Conservation (phyloP, 2,329 filamentous ascomycete species). For the Aspergillus uvarum region DNA sequence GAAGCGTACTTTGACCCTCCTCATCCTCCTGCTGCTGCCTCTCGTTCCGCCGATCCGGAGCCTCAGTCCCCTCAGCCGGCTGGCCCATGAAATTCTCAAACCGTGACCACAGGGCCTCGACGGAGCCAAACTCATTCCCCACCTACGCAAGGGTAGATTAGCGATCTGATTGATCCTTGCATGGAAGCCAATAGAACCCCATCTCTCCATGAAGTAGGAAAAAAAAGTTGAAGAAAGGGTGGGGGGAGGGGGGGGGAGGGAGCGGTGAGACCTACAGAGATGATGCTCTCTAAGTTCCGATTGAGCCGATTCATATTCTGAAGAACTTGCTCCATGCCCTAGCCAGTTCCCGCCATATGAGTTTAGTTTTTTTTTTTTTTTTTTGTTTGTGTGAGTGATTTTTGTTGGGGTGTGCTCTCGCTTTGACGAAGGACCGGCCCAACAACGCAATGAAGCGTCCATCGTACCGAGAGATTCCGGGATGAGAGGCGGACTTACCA, state of each 20-base stretch:
- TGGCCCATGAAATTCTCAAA: slow-evolving; percentile 96
- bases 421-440: no score
- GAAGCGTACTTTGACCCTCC: slow-evolving; percentile 23
- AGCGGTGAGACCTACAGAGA: slow-evolving; percentile 62
- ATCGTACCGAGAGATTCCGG: background rate
- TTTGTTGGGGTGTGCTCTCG: no score
- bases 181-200: background rate
- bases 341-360: background rate
- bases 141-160: slow-evolving; percentile 53
- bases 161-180: no score
- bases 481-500: slow-evolving; percentile 30
- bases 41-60: slow-evolving; percentile 31
- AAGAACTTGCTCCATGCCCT: slow-evolving; percentile 82
- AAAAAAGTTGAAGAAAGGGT: background rate
- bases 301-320: slow-evolving; percentile 96
- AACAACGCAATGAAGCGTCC: background rate
- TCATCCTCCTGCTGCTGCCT: slow-evolving; percentile 12
- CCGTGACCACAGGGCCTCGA: slow-evolving; percentile 94
- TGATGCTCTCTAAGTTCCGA: slow-evolving; percentile 84
- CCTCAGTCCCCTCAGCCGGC: slow-evolving; percentile 48
- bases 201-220: no score
- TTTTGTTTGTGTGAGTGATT: background rate
- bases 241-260: background rate
- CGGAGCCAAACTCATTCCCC: slow-evolving; percentile 94
- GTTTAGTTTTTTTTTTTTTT: background rate